Evolutionary conservation across 495 filamentous ascomycete species (phyloP).

Genomic region (Neohortaea acidophila): DNA sequence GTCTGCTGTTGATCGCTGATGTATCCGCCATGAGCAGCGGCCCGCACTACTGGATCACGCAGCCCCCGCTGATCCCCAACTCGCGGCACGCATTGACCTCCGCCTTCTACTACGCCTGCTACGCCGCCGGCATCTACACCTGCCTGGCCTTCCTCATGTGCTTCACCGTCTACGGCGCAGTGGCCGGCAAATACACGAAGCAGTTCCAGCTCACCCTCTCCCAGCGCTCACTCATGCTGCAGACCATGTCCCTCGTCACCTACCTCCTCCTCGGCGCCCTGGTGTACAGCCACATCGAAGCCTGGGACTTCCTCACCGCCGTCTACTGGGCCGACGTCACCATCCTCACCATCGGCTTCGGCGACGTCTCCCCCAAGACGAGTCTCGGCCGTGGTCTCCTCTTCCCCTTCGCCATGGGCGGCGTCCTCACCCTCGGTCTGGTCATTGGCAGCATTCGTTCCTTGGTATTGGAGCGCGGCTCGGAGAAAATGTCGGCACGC

Average conservation of each 20-base stretch:
- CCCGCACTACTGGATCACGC: constrained; percentile 9
- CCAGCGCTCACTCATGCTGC: constrained; percentile 75
- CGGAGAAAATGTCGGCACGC: constrained; percentile 50
- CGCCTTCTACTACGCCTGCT: constrained; percentile 68
- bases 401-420: constrained; percentile 66
- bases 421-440: constrained; percentile 69
- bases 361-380: constrained; percentile 45
- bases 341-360: constrained; percentile 66
- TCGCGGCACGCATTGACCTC: constrained; percentile 43
- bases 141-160: constrained; percentile 55
- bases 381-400: constrained; percentile 50
- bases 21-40: constrained; percentile 35
- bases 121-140: constrained; percentile 63
- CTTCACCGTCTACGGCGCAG: constrained; percentile 52
- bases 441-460: constrained; percentile 65
- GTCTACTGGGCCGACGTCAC: constrained; percentile 79
- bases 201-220: constrained; percentile 57
- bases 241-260: constrained; percentile 62
- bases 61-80: not conserved
- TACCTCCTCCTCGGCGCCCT: constrained; percentile 63
- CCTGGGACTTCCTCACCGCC: constrained; percentile 63
- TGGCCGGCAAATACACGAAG: constrained; percentile 44
- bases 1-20: constrained; percentile 47
- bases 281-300: constrained; percentile 56
- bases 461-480: constrained; percentile 63